Evolutionary conservation across 2,329 filamentous ascomycete species (phyloP), one percentile per base, ranked within the genome.

Genomic region (Calonectria pauciramosa): DNA sequence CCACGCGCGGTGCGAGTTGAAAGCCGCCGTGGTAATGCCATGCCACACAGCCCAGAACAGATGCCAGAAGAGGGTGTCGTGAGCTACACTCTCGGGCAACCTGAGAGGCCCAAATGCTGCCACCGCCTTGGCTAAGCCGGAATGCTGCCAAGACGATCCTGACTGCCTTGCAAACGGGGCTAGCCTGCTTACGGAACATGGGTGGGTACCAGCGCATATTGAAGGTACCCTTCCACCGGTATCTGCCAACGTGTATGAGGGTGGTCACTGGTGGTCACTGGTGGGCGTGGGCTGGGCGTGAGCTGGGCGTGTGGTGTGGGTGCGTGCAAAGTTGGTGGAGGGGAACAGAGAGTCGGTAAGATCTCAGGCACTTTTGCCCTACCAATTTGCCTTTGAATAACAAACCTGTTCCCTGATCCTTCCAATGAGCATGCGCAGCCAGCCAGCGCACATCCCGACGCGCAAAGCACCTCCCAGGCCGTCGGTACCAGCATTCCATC

Each of bases 141-240:
- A 73, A 73, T 69, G 71, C 59, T 73, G 56, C 70, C 44, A 60
- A 63, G 54, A 18, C 41, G 41, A 68, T 41, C 38, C 51, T 54
- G 52, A 30, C 38, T n/a, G 44, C 63, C 54, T 68, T 49, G 54
- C 49, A 52, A 60, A 41, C 49, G 13, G 32, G 7, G 52, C 64
- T 68, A 72, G 41, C 30, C 54, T 34, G n/a, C 36, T 66, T n/a
- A 49, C 70, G 30, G 60, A 38, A 20, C 13, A 28, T 59, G 38
- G 60, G 47, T 59, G 69, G 59, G 69, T 66, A 49, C 60, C 69
- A 66, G 49, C 38, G 69, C 60, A 71, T 59, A 34, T 71, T 18
- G 28, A 20, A 47, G 49, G 69, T 64, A 63, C 67, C 67, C 59
- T 59, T 36, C 68, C 30, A 34, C 68, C 32, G 68, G 68, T 52